Evolutionary conservation across 2,329 filamentous ascomycete species (phyloP).

Genomic region (Fusarium sp.): DNA sequence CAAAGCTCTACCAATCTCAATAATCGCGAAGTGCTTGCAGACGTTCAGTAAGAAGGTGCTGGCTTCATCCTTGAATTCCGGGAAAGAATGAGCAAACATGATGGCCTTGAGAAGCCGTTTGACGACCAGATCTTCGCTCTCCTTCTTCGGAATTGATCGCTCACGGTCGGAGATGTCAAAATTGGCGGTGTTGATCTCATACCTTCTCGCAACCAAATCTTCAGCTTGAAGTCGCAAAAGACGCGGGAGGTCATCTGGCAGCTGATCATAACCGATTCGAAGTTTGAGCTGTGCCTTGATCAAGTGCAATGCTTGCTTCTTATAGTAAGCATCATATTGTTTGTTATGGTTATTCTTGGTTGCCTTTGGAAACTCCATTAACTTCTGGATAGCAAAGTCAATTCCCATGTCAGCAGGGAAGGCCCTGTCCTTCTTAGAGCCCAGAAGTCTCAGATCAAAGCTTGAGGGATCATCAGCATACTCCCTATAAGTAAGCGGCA

Average conservation of each 20-base stretch:
- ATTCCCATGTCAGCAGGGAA: constrained; percentile 89
- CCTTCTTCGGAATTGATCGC: constrained; percentile 86
- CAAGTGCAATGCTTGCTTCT: constrained; percentile 88
- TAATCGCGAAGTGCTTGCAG: constrained; percentile 86
- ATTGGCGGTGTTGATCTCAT: constrained; percentile 72
- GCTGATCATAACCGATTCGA: constrained; percentile 82
- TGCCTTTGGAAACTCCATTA: constrained; percentile 80
- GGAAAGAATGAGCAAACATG: constrained; percentile 83
- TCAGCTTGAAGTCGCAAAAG: constrained; percentile 88
- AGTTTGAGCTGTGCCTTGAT: constrained; percentile 91
- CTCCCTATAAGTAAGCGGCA: constrained; percentile 81
- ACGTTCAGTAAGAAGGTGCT: constrained; percentile 79
- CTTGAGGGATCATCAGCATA: constrained; percentile 89
- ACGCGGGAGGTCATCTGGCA: constrained; percentile 88
- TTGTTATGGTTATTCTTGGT: constrained; percentile 62
- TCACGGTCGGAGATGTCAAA: constrained; percentile 81
- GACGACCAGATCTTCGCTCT: constrained; percentile 80
- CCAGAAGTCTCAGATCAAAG: constrained; percentile 87
- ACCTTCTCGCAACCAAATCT: constrained; percentile 78
- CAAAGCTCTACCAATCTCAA: constrained; percentile 88
- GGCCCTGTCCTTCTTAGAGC: constrained; percentile 85
- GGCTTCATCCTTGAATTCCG: constrained; percentile 80
- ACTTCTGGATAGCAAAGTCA: constrained; percentile 85
- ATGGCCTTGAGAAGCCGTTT: constrained; percentile 90
- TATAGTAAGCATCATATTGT: constrained; percentile 82